Conservation (phyloP, 768 basidiomycete genomes). For the Mycena rebaudengoi region DNA sequence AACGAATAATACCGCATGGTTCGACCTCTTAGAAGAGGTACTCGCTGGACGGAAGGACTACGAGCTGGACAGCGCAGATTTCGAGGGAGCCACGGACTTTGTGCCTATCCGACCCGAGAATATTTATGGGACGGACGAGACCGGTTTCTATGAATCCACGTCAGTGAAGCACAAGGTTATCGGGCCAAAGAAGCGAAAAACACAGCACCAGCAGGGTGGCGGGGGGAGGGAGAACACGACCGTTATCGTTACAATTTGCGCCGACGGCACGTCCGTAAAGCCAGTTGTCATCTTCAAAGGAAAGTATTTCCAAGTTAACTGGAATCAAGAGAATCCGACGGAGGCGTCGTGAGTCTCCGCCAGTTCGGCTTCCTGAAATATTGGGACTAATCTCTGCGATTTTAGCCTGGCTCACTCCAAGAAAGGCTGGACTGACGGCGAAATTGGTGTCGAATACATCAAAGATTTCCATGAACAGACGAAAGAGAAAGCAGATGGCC, state of each 20-base stretch:
- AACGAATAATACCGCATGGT: constrained; percentile 43
- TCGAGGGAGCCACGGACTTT: not conserved
- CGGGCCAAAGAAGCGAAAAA: constrained; percentile 29
- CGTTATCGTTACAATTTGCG: constrained; percentile 45
- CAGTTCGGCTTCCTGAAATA: not conserved
- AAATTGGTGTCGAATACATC: constrained; percentile 47
- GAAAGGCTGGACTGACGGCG: constrained; percentile 49
- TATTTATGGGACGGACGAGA: constrained; percentile 46
- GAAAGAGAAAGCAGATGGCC: constrained; percentile 39
- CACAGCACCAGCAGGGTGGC: constrained; percentile 40
- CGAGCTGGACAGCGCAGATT: constrained; percentile 4
- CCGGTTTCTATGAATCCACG: constrained; percentile 37
- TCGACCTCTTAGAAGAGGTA: constrained; percentile 38
- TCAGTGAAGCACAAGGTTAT: constrained; percentile 36
- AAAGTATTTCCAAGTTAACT: constrained; percentile 41
- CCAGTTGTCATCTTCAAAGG: constrained; percentile 54
- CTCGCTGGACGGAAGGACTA: constrained; percentile 16
- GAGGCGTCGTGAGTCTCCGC: constrained; percentile 47
- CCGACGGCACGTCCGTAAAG: constrained; percentile 44
- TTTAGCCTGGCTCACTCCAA: constrained; percentile 40
- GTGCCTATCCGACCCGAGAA: constrained; percentile 32
- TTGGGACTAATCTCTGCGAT: not conserved
- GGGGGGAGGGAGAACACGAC: constrained; percentile 45
- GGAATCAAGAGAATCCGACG: constrained; percentile 50
- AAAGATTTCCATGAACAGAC: constrained; percentile 52